Conservation (phyloP, 2,329 filamentous ascomycete genomes). For the Penicillium sp. region DNA sequence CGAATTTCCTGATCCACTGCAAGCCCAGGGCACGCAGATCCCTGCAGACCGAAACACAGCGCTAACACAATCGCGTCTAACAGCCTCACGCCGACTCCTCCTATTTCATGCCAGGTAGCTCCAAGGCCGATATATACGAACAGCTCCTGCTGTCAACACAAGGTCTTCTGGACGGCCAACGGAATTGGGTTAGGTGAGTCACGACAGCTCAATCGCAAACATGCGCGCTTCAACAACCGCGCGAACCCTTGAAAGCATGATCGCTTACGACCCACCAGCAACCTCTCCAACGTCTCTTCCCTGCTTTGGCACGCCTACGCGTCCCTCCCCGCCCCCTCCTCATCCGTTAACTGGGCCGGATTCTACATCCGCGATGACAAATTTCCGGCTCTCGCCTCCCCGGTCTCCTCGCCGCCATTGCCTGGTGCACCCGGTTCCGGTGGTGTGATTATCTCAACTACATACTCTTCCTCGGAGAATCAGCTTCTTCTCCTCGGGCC, state of each 20-base stretch:
- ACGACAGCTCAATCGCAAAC: neutral
- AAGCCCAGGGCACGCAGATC: neutral
- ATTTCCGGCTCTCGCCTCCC: slow-evolving; percentile 34
- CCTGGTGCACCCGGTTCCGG: slow-evolving; percentile 6
- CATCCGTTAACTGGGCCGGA: slow-evolving; percentile 51
- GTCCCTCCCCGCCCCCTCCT: slow-evolving; percentile 44
- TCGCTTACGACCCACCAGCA: slow-evolving; percentile 30
- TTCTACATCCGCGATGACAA: slow-evolving; percentile 50
- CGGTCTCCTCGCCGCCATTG: slow-evolving; percentile 24
- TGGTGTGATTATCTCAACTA: slow-evolving; percentile 25
- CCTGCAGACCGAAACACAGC: neutral
- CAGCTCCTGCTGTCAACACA: slow-evolving; percentile 43
- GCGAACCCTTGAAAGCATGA: neutral
- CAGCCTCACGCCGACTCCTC: slow-evolving; percentile 52
- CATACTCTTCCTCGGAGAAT: slow-evolving; percentile 25
- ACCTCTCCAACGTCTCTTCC: slow-evolving; percentile 50
- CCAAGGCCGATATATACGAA: slow-evolving; percentile 46
- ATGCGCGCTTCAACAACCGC: neutral
- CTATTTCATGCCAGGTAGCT: slow-evolving; percentile 40
- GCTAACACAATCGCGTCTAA: slow-evolving; percentile 7
- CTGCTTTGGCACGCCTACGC: slow-evolving; percentile 52
- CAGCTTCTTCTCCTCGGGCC: slow-evolving; percentile 46
- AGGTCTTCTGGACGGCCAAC: slow-evolving; percentile 43
- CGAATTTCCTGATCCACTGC: neutral
- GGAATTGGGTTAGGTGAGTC: slow-evolving; percentile 48